A percentile compares a stretch with the other conserved stretches of the same genome.
These are phyloP conservation scores for Tremellales sp. DNA, from an alignment of 1,284 basidiomycete genomes.

Conservation along the genomic window DNA sequence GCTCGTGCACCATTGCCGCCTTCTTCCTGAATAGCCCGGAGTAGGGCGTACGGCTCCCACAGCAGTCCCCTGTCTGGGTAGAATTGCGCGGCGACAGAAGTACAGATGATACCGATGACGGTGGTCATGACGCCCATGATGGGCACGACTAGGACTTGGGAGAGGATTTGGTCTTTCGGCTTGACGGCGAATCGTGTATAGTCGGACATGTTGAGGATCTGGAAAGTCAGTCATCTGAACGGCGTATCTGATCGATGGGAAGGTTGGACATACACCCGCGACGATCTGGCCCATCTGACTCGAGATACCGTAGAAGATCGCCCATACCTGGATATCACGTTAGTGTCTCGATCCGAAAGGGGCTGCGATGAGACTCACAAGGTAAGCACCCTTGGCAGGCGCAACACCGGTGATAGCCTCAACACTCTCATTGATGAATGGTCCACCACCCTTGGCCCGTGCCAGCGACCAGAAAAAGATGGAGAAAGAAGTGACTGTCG, in stretches of 20 bases:
- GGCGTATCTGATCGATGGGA: not conserved
- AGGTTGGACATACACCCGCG: slow-evolving; percentile 21
- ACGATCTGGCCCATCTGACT: slow-evolving; percentile 25
- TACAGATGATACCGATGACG: slow-evolving; percentile 48
- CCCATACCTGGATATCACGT: slow-evolving; percentile 38
- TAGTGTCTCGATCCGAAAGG: not conserved
- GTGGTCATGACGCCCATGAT: slow-evolving; percentile 39
- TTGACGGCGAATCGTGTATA: slow-evolving; percentile 31
- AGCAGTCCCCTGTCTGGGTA: slow-evolving; percentile 41
- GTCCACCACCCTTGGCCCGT: slow-evolving; percentile 41
- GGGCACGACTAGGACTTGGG: slow-evolving; percentile 34
- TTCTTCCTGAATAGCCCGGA: slow-evolving; percentile 37
- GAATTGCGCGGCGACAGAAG: slow-evolving; percentile 38
- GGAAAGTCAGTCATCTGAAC: not conserved
- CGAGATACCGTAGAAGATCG: slow-evolving; percentile 41
- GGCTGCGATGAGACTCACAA: not conserved
- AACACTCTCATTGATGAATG: slow-evolving; percentile 34
- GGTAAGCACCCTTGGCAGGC: slow-evolving; percentile 21
- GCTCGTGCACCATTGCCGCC: slow-evolving; percentile 40
- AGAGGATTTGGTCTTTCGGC: slow-evolving; percentile 23
- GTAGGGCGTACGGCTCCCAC: slow-evolving; percentile 46
- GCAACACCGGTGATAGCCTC: slow-evolving; percentile 22
- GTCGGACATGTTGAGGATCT: slow-evolving; percentile 33
- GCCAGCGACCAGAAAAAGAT: slow-evolving; percentile 46
- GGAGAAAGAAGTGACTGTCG: slow-evolving; percentile 37